Conservation (phyloP, 768 basidiomycete genomes). For the Cyathus striatus region DNA sequence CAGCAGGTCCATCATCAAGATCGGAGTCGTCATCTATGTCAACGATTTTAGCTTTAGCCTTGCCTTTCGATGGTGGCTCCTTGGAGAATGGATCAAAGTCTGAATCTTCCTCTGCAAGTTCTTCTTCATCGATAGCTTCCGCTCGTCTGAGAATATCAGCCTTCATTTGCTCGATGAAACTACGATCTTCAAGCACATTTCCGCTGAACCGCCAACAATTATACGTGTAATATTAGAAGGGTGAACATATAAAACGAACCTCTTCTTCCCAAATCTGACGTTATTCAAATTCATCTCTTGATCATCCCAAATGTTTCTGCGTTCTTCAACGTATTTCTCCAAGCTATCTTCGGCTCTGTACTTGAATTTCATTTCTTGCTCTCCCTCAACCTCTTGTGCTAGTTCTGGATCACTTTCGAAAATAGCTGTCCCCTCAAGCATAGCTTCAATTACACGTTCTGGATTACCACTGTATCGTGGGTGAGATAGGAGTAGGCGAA, state of each 20-base stretch:
- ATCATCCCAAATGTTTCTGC: constrained; percentile 74
- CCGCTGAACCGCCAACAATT: too few species aligned
- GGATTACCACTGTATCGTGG: constrained; percentile 46
- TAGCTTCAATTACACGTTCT: constrained; percentile 61
- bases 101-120: constrained; percentile 42
- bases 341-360: too few species aligned
- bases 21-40: constrained; percentile 48
- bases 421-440: constrained; percentile 74
- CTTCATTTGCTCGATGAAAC: constrained; percentile 72
- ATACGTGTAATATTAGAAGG: not conserved
- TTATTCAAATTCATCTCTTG: constrained; percentile 65
- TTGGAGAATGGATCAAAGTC: constrained; percentile 12
- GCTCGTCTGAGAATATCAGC: constrained; percentile 75
- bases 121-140: constrained; percentile 65
- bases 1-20: constrained; percentile 29
- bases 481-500: constrained; percentile 51
- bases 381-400: constrained; percentile 5
- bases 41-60: constrained; percentile 17
- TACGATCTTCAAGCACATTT: constrained; percentile 55
- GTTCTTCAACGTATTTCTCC: constrained; percentile 34
- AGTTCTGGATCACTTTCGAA: constrained; percentile 22
- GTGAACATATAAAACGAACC: constrained; percentile 28
- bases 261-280: constrained; percentile 63
- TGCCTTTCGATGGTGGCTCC: constrained; percentile 10
- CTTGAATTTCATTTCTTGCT: too few species aligned